Percentiles rank a stretch among this genome's conserved stretches.
Evolutionary conservation across 805 yeast species (phyloP).

Genomic region (Barnettozyma californica): DNA sequence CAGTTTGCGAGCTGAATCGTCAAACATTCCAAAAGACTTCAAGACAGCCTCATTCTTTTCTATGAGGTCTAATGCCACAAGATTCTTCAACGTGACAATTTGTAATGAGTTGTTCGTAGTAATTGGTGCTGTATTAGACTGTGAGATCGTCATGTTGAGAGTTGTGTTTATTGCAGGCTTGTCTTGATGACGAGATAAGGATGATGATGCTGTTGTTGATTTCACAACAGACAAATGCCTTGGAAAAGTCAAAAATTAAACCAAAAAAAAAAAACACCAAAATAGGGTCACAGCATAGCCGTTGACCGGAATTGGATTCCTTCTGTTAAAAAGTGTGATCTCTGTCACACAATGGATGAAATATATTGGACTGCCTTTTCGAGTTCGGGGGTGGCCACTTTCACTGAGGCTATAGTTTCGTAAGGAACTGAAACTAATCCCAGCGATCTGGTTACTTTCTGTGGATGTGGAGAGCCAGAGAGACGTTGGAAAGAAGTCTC

Average conservation of each 20-base stretch:
- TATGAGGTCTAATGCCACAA: slow-evolving; percentile 23
- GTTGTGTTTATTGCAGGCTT: neutral
- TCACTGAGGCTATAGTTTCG: slow-evolving; percentile 12
- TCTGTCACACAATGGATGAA: slow-evolving; percentile 11
- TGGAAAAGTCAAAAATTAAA: too few relatives aligned
- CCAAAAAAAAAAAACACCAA: too few relatives aligned
- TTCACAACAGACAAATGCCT: too few relatives aligned
- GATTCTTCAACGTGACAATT: slow-evolving; percentile 23
- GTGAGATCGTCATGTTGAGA: slow-evolving; percentile 18
- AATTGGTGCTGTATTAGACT: slow-evolving; percentile 18
- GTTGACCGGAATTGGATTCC: neutral
- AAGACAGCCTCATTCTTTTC: slow-evolving; percentile 22
- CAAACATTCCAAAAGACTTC: slow-evolving; percentile 18
- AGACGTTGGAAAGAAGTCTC: slow-evolving; percentile 9
- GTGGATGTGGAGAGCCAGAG: slow-evolving; percentile 2
- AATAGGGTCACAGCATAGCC: neutral
- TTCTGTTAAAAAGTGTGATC: too few relatives aligned
- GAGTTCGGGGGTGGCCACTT: slow-evolving; percentile 15
- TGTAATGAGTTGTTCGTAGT: slow-evolving; percentile 14
- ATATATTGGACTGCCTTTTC: slow-evolving; percentile 16
- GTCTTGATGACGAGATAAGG: neutral
- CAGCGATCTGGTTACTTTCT: slow-evolving; percentile 6
- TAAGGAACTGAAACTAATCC: slow-evolving; percentile 25
- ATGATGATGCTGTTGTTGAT: too few relatives aligned
- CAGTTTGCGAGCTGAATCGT: slow-evolving; percentile 9